Evolutionary conservation across 305 asterid species (phyloP).

Genomic region (Fraxinus latifolia): DNA sequence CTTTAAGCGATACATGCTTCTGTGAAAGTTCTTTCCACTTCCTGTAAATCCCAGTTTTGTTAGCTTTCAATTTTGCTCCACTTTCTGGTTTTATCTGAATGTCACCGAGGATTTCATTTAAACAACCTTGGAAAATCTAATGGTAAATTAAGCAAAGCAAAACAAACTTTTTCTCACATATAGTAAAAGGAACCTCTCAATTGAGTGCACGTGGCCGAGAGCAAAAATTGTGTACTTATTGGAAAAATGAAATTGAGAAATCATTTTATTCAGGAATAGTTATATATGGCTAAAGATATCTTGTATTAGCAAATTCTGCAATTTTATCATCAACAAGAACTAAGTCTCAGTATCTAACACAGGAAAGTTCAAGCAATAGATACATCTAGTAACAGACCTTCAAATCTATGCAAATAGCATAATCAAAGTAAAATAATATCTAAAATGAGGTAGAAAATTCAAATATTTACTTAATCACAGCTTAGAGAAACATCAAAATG

Average conservation of each 20-base stretch:
- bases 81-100: constrained; percentile 81
- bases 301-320: neutral
- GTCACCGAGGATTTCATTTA: constrained; percentile 14
- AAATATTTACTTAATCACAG: neutral
- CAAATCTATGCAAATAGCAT: neutral
- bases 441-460: neutral
- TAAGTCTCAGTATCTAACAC: neutral
- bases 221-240: neutral
- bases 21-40: constrained; percentile 73
- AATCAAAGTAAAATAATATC: neutral
- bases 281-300: neutral
- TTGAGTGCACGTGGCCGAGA: neutral
- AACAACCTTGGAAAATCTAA: constrained; percentile 8
- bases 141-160: neutral
- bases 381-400: neutral
- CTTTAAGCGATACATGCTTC: constrained; percentile 52
- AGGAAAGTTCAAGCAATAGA: neutral
- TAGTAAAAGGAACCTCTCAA: neutral
- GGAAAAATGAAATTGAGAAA: neutral
- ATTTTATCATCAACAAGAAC: no score
- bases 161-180: neutral
- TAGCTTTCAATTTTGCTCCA: constrained; percentile 60
- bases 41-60: constrained; percentile 75
- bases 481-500: neutral
- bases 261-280: neutral